Conservation (phyloP, 2,329 filamentous ascomycete genomes). For the Purpureocillium lavendulum region DNA sequence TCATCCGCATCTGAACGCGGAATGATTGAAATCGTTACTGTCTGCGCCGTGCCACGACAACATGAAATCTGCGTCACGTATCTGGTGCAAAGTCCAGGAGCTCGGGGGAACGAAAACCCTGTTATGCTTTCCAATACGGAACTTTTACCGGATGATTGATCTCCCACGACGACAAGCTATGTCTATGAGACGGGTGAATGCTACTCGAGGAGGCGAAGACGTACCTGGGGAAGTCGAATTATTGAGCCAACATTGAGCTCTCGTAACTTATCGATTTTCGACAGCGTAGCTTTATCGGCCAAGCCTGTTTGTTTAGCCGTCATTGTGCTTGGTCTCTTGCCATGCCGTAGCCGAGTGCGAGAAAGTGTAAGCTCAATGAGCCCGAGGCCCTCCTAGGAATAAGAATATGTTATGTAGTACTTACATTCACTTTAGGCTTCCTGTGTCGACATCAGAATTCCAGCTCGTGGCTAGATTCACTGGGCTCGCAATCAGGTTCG, state of each 20-base stretch:
- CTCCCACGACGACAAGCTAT: slow-evolving; percentile 68
- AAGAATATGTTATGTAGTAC: too few relatives aligned
- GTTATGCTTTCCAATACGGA: slow-evolving; percentile 68
- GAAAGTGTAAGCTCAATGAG: too few relatives aligned
- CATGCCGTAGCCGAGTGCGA: too few relatives aligned
- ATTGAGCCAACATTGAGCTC: slow-evolving; percentile 28
- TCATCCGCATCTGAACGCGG: slow-evolving; percentile 10
- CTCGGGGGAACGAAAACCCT: slow-evolving; percentile 37
- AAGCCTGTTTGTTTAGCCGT: too few relatives aligned
- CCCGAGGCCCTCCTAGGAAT: too few relatives aligned
- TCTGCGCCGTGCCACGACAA: slow-evolving; percentile 19
- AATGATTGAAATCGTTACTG: slow-evolving; percentile 33
- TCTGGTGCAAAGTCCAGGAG: slow-evolving; percentile 35
- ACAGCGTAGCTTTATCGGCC: slow-evolving; percentile 14
- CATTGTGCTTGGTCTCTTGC: too few relatives aligned
- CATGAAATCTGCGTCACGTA: slow-evolving; percentile 30
- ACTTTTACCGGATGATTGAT: slow-evolving; percentile 80
- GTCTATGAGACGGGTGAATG: too few relatives aligned
- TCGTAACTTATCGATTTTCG: slow-evolving; percentile 32
- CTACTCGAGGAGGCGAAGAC: neutral
- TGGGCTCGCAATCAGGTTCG: too few relatives aligned
- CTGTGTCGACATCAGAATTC: too few relatives aligned
- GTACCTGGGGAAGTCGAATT: slow-evolving; percentile 45
- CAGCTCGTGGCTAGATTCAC: too few relatives aligned
- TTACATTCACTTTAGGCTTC: too few relatives aligned